Base-by-base conservation (phyloP, 306 rosid genomes). In the Cicer chorassanicum region DNA sequence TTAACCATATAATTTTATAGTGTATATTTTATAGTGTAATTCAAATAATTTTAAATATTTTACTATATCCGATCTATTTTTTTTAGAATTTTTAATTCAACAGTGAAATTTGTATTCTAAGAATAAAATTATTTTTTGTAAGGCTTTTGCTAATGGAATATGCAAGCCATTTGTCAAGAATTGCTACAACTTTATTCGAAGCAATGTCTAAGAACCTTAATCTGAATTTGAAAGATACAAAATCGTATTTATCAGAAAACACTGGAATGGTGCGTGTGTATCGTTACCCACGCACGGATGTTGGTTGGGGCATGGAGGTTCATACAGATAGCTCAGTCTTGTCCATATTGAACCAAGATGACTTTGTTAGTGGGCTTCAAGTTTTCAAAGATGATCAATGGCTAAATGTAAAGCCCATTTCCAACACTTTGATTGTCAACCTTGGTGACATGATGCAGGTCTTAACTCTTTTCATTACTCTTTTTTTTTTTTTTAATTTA, bases 301-400 rank as follows among this genome's bases (percentile, higher is more conserved):
- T 51, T 83, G 82, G 87, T 71, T 82, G 85, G 84, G 96, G 96
- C 5, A 78, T 91, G 82, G 91, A 83, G 18, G 83, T 42, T 0
- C 96, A 91, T 51, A 91, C 93, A 12, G 96, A 91, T 73, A 91
- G 92, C 68, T 81, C 84, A 43, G 68, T 81, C 1, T 38, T 81
- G 42, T 81, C 84, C 18, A 81, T 81, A 43, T 39, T 81, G 48
- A 81, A 75, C 73, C 84, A 70, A 63, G 78, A 76, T 7, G 53
- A 80, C 9, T 9, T 74, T 18, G 90, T 89, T 1, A 83, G 86
- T 49, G 90, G 93, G 1, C 90, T 91, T 55, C 82, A 91, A 65
- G 74, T 91, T 7, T 88, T 89, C 82, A 89, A 81, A 77, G 80
- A 86, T 69, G 68, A 75, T 8, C 75, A 80, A 0, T 91, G 96